Evolutionary conservation across 2,329 filamentous ascomycete genomes (phyloP).

Genomic region (Endoconidiophora laricicola): DNA sequence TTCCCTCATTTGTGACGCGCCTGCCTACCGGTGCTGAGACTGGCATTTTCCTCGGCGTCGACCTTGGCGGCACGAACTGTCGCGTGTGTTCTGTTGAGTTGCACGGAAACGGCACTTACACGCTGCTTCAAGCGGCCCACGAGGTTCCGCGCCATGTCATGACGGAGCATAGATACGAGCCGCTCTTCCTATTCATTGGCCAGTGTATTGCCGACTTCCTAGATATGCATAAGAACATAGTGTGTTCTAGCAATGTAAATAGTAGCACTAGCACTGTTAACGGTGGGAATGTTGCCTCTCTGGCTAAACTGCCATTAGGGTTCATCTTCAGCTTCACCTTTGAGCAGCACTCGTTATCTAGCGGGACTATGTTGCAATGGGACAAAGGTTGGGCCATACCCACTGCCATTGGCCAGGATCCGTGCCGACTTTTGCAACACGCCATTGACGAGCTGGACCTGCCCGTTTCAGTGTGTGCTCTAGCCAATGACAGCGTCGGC

Average conservation of each 20-base stretch:
- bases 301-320: slow-evolving; percentile 15
- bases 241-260: not conserved
- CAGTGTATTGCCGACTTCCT: slow-evolving; percentile 56
- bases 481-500: slow-evolving; percentile 69
- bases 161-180: slow-evolving; percentile 23
- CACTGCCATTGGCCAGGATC: slow-evolving; percentile 60
- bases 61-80: slow-evolving; percentile 22
- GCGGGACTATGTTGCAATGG: slow-evolving; percentile 58
- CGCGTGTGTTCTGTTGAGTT: slow-evolving; percentile 20
- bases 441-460: slow-evolving; percentile 54
- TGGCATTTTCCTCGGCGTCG: slow-evolving; percentile 25
- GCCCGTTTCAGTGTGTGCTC: slow-evolving; percentile 53
- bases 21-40: slow-evolving; percentile 67
- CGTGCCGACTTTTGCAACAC: slow-evolving; percentile 52
- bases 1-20: slow-evolving; percentile 61
- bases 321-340: slow-evolving; percentile 53
- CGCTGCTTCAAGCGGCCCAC: slow-evolving; percentile 42
- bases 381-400: slow-evolving; percentile 67
- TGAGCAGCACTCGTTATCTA: slow-evolving; percentile 48
- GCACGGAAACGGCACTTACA: slow-evolving; percentile 50
- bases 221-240: not conserved
- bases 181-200: slow-evolving; percentile 60
- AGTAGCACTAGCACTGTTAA: not conserved
- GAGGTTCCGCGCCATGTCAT: slow-evolving; percentile 16
- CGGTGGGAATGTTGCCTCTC: too few relatives aligned